Conservation (phyloP, 176 grass and related monocot species). For the Carex pumila region DNA sequence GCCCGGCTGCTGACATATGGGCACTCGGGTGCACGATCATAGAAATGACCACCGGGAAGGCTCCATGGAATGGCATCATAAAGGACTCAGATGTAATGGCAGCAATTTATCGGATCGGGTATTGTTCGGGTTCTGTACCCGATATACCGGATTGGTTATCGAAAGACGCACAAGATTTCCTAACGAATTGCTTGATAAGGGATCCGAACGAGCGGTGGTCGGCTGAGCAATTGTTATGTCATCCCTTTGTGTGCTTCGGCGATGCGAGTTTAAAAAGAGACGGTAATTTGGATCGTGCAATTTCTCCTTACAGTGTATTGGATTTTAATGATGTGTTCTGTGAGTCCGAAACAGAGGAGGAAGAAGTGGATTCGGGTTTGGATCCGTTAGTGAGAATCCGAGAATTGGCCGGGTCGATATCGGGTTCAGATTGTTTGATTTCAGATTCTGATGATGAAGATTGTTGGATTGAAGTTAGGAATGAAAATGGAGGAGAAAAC, state of each 20-base stretch:
- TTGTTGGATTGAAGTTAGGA: slow-evolving; percentile 5
- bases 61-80: slow-evolving; percentile 20
- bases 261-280: not conserved
- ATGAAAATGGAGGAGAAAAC: not conserved
- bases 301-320: not conserved
- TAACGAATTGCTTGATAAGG: slow-evolving; percentile 26
- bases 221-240: slow-evolving; percentile 22
- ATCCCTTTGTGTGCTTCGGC: slow-evolving; percentile 13
- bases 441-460: not conserved
- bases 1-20: slow-evolving; percentile 22
- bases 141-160: slow-evolving; percentile 27
- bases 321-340: not conserved
- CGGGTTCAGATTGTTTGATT: too few relatives aligned
- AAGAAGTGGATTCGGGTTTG: not conserved
- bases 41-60: slow-evolving; percentile 34
- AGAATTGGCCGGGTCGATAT: not conserved
- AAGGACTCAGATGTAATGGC: slow-evolving; percentile 15
- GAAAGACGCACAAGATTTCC: slow-evolving; percentile 26
- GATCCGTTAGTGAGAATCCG: not conserved
- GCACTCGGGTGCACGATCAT: slow-evolving; percentile 34
- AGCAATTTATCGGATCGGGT: slow-evolving; percentile 28
- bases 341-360: not conserved
- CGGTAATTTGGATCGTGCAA: not conserved
- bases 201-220: slow-evolving; percentile 28
- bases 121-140: slow-evolving; percentile 15